Percentiles rank a stretch among this genome's conserved stretches.
These are phyloP conservation scores for Podaxis mareebaensis DNA, from an alignment of 768 basidiomycete species.

Conservation along the genomic window DNA sequence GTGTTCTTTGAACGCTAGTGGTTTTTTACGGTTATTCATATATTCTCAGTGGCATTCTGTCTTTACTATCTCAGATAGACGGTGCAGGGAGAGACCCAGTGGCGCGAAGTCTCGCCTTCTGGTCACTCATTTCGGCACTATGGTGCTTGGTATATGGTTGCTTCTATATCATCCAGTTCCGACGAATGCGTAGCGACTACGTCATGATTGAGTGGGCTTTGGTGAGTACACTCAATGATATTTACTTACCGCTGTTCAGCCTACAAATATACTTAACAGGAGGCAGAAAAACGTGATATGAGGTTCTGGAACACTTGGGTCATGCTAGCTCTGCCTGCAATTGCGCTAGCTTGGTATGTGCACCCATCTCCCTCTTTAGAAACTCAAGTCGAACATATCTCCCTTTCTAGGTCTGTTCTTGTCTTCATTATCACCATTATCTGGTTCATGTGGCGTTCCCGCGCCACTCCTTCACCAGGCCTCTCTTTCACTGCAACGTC, in stretches of 20 bases:
- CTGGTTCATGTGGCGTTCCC: not conserved
- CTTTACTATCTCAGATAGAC: not conserved
- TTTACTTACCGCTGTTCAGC: not conserved
- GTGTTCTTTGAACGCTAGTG: not conserved
- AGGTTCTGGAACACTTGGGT: conserved; percentile 67
- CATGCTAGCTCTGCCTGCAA: conserved; percentile 56
- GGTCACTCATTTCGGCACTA: conserved; percentile 5
- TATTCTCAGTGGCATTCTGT: not conserved
- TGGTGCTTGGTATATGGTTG: conserved; percentile 14
- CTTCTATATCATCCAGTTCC: conserved; percentile 14
- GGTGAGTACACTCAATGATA: not conserved
- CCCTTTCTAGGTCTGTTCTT: not conserved
- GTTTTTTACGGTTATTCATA: not conserved
- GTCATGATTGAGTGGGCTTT: conserved; percentile 10
- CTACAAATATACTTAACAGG: conserved; percentile 32
- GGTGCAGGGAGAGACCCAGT: conserved; percentile 4
- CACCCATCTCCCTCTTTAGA: not conserved
- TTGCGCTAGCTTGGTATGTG: conserved; percentile 59
- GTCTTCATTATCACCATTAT: not conserved
- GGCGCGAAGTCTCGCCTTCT: conserved; percentile 5
- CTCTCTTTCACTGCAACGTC: not conserved
- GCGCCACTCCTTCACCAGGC: not conserved
- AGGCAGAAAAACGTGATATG: conserved; percentile 39
- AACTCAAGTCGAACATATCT: not conserved
- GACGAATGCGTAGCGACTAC: conserved; percentile 1